These are phyloP conservation scores for Lentinula boryana DNA, from an alignment of 768 basidiomycete genomes.

Conservation along the genomic window DNA sequence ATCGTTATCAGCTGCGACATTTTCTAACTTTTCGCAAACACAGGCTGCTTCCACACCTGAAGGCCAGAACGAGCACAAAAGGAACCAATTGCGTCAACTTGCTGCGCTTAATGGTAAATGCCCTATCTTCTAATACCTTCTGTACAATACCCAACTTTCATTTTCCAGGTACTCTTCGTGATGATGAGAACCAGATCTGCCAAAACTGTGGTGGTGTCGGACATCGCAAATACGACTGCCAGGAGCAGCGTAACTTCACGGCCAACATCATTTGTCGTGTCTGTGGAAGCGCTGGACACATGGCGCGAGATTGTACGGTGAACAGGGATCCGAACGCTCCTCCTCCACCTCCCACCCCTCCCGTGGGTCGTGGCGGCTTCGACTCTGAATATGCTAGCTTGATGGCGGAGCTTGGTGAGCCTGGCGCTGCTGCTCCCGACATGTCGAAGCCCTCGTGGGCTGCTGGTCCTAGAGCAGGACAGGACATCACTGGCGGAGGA, in stretches of 20 bases:
- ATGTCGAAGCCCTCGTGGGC: conserved; percentile 46
- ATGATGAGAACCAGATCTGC: conserved; percentile 99
- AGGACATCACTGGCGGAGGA: conserved; percentile 69
- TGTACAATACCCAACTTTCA: neutral
- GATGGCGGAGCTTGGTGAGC: conserved; percentile 97
- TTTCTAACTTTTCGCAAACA: conserved; percentile 6
- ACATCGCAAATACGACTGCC: conserved; percentile 98
- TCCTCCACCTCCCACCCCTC: conserved; percentile 33
- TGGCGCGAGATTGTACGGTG: conserved; percentile 97
- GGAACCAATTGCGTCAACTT: conserved; percentile 95
- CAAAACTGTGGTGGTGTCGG: conserved; percentile 94
- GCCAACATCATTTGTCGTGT: conserved; percentile 99
- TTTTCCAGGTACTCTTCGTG: conserved; percentile 67
- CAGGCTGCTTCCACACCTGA: conserved; percentile 99
- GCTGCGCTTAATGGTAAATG: conserved; percentile 82
- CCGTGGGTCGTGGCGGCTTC: conserved; percentile 68
- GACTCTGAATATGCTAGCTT: conserved; percentile 97
- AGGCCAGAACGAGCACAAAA: conserved; percentile 99
- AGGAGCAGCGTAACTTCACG: conserved; percentile 96
- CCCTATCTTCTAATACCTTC: neutral
- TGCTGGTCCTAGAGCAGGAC: conserved; percentile 40
- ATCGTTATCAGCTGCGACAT: neutral
- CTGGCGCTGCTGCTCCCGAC: conserved; percentile 49
- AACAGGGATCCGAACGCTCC: conserved; percentile 83
- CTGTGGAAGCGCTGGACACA: conserved; percentile 97